Base-by-base conservation (phyloP, 768 basidiomycete species). In the Leccinum variicolor region DNA sequence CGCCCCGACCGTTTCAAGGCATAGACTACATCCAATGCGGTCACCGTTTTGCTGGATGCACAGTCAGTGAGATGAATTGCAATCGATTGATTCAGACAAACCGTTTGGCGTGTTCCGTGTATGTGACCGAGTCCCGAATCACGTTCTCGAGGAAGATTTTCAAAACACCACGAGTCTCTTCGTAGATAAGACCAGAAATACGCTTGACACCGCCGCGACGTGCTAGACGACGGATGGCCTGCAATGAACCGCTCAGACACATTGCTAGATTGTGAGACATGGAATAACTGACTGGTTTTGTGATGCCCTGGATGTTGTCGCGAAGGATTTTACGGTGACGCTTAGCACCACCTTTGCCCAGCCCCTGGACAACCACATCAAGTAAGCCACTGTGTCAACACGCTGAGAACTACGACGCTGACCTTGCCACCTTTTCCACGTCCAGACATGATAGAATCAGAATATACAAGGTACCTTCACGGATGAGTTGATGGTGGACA, bases 141-240 rank as follows among this genome's bases (percentile, higher is more conserved):
- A 81, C 84, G 62, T 86, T 87, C 77, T 90, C 87, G 36, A 89
- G 79, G 82, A 90, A 91, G 67, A 91, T 89, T 77, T 92, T 92
- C 65, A 93, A 80, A n/a, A 92, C 90, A 76, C 89, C 89, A 67
- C 90, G 89, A 28, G 90, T 92, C 80, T 92, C 90, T 75, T 92
- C 90, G 73, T 92, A 91, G 74, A 91, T 90, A 58, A 90, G 81
- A 60, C 87, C 86, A 29, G 85, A 87, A 70, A 89, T 88, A 85
- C 87, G 86, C 80, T 93, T 93, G 63, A 93, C 91, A 84, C 90
- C 90, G 65, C 90, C 89, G 79, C 90, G 85, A 68, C 90, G 88
- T 49, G 90, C 89, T 58, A 92, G 84, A 77, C 90, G 88, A 76
- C 87, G 87, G 70, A 92, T 82, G 13, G 67, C 66, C 60, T 66